Base-by-base conservation (phyloP, 768 basidiomycete species). In the Mycena capillaripes region DNA sequence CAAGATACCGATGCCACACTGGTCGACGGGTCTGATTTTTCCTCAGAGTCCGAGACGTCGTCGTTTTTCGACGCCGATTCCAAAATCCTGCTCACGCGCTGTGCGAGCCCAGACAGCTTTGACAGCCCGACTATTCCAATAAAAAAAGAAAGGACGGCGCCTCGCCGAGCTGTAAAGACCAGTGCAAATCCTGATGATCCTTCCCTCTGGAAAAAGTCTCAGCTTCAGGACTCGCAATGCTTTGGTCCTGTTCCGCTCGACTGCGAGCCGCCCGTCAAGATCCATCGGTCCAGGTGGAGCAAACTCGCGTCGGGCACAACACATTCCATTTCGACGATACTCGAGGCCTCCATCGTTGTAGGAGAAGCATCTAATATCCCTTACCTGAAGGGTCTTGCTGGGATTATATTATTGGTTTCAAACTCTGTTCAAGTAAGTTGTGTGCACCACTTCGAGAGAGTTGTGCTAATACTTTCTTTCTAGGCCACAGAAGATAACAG, bases 301-400 rank as follows among this genome's bases (percentile, higher is more conserved):
- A 75, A 75, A 57, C 23, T 75, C 8, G 67, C 57, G 8, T 75
- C 74, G 12, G 70, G 62, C 21, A 66, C 74, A 23, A 50, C 70
- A 4, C 66, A 75, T 60, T 64, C 74, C 6, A 56, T 75, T 36
- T 23, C 38, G 23, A 48, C 70, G 14, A 66, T 72, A 10, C 67
- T 75, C 38, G 21, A 69, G 34, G 52, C 67, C 14, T 38, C 30
- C 23, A 58, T 75, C 30, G 58, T 74, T 4, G 57, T 76, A 1
- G 75, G 75, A 29, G 75, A 76, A 40, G 71, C 75, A 2, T 60
- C 69, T 14, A 73, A 76, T 53, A 66, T 76, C 30, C 70, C 75
- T 6, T 76, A 74, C 50, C 58, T 76, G 30, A 76, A 76, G 40
- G 75, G 75, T 55, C 56, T 76, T 23, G 75, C 75, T 16, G 75